Evolutionary conservation across 345 rosid species (phyloP), one percentile per base, ranked within the genome.

Genomic region (Ricinus communis): DNA sequence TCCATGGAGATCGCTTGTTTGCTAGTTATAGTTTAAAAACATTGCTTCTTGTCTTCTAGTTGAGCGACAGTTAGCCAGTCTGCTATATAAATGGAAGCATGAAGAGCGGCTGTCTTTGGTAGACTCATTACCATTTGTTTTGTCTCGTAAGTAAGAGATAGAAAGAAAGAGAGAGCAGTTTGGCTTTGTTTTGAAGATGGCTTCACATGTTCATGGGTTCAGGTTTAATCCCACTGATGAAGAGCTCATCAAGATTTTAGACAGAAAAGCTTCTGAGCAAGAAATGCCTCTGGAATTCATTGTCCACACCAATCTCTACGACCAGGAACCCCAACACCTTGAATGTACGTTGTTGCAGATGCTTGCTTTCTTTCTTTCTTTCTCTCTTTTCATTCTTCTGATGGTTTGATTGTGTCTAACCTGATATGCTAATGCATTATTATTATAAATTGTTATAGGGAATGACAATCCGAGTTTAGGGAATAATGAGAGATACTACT

Each of bases 191-290:
- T n/a, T n/a, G 69, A 71, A 54, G 55, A 69, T 64, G 74, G 60
- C 70, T 11, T 65, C 70, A 22, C 68, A 70, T 68, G 81, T n/a
- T n/a, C n/a, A n/a, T n/a, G n/a, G 81, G 2, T 77, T 72, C 77
- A 63, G 69, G 15, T 77, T 77, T 74, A 77, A 63, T 72, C 81
- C 77, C 12, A 77, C 81, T 0, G 77, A 77, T 24, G 74, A 72
- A 31, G 81, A 77, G 57, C 71, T 72, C 55, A 49, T 77, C 55
- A 16, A 72, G 40, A 41, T 72, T 27, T 53, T 77, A 12, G 50
- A 49, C 24, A 18, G 61, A 43, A 77, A 77, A 68, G 62, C 41
- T 68, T 63, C 60, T 2, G 73, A 28, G 4, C 66, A 72, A 16
- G 62, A 72, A 77, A 68, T 57, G 77, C 49, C 55, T 18, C 55